Evolutionary conservation across 2,329 filamentous ascomycete species (phyloP), one percentile per base, ranked within the genome.

Genomic region (Lasiodiplodia citricola): DNA sequence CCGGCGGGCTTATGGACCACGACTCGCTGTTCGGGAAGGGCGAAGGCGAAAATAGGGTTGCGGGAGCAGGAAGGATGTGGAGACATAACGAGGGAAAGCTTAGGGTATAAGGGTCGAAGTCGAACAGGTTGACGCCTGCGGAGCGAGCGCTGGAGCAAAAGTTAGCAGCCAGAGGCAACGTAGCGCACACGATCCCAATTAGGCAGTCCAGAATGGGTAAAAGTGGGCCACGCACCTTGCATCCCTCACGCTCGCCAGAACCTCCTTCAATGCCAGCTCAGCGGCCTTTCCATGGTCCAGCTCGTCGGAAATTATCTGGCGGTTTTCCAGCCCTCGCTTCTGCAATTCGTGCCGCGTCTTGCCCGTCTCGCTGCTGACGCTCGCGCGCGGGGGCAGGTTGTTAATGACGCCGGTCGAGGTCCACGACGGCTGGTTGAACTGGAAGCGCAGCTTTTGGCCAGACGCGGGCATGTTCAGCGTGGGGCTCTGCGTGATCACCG

Each of bases 81-180:
- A 97, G 87, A 44, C 91, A 93, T 51, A 98, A 86, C 7, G 92
- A 90, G 7, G 94, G 93, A 75, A 97, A 97, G 70, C 93, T 93
- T 77, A 97, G 88, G 5, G 91, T 86, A 70, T 94, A 88, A 41
- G 95, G 91, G 72, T 97, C 92, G 80, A 97, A 96, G 72, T 95
- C 92, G 77, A 89, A 90, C 3, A 88, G 84, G 21, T 83, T 72
- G 68, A 70, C 76, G 77, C 71, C 83, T 73, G 70, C 81, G 74
- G 80, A 78, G 67, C 82, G 81, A 31, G 81, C 80, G 28, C 70
- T 68, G 47, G 41, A 47, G 16, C 10, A 47, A 13, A 44, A 47
- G 63, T 70, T 23, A 70, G 60, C 57, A 56, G 56, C 38, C 41
- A 35, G 35, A 13, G 25, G 6, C 16, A 18, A 4, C n/a, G 18